Conservation (phyloP, 2,329 filamentous ascomycete genomes). For the Colletotrichum australisinense region DNA sequence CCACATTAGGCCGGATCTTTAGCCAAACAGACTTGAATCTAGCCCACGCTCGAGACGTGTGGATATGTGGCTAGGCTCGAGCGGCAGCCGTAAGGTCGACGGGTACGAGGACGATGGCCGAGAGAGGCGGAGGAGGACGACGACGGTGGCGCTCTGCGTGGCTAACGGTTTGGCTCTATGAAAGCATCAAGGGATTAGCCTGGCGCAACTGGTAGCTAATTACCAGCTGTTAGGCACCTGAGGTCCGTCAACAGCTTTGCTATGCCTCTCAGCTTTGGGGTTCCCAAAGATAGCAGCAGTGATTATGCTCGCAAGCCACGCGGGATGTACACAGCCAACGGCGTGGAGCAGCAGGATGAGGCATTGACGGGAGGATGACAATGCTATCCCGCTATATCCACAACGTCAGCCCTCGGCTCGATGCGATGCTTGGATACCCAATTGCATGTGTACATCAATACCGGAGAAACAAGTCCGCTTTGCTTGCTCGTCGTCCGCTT, state of each 20-base stretch:
- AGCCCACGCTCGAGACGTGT: neutral
- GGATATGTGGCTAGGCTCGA: neutral
- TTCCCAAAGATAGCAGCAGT: conserved; percentile 10
- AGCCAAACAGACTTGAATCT: neutral
- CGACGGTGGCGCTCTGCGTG: conserved; percentile 4
- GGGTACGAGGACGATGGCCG: neutral
- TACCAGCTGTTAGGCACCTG: neutral
- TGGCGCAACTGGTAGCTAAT: neutral
- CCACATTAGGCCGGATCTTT: neutral
- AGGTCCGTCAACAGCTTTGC: neutral
- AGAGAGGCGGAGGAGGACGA: neutral
- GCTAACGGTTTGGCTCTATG: neutral
- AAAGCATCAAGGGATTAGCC: neutral
- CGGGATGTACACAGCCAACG: neutral
- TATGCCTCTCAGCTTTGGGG: neutral
- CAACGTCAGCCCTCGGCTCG: neutral
- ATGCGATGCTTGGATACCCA: neutral
- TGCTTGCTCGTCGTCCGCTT: neutral
- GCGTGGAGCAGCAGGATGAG: neutral
- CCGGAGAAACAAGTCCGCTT: neutral
- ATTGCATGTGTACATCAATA: neutral
- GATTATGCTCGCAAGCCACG: conserved; percentile 1
- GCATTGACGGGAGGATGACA: neutral
- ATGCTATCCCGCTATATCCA: neutral
- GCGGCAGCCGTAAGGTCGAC: neutral